Evolutionary conservation across 2,329 filamentous ascomycete genomes (phyloP), one percentile per base, ranked within the genome.

Genomic region (Exophiala oligosperma): DNA sequence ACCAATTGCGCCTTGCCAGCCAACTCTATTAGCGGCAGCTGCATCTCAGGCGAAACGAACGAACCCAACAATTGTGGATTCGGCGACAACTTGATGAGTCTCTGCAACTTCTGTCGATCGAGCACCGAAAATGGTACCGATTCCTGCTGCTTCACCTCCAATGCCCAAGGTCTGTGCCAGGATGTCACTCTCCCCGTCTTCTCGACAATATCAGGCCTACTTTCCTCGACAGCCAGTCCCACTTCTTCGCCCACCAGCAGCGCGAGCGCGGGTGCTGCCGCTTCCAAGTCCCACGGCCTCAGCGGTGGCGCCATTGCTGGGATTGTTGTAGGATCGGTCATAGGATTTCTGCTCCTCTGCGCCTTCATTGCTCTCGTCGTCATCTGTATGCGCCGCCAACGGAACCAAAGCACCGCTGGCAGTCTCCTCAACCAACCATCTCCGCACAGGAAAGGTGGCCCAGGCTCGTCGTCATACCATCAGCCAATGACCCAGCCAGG

Each of bases 81-180:
- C 71, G 84, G 82, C 41, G 82, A 84, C 63, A 89, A 88, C 67
- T 72, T 86, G 6, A 75, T 81, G 54, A 92, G 92, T 2, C 80
- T 99, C 37, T 99, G 94, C 77, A 85, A 87, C 3, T 97, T 94
- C 73, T 99, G 94, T 73, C 82, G 84, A 43, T 81, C 86, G 5
- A 93, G 90, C 67, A 92, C 92, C 28, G 84, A 87, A 62, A 97
- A 97, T 74, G 89, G 91, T 8, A 97, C 93, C 51, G 93, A 97
- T 72, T 95, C 92, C 2, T 99, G 94, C 78, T 99, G 94, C 74
- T 88, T 92, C 69, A 91, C 86, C 67, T 86, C 92, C 4, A 81
- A 91, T 61, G 87, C 88, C n/a, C 83, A 90, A 58, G 76, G 77
- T 26, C 84, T 86, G 63, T 99, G 94, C 72, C 76, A 83, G 50